Base-by-base conservation (phyloP, 2,329 filamentous ascomycete genomes). In the Hypoxylon rubiginosum region DNA sequence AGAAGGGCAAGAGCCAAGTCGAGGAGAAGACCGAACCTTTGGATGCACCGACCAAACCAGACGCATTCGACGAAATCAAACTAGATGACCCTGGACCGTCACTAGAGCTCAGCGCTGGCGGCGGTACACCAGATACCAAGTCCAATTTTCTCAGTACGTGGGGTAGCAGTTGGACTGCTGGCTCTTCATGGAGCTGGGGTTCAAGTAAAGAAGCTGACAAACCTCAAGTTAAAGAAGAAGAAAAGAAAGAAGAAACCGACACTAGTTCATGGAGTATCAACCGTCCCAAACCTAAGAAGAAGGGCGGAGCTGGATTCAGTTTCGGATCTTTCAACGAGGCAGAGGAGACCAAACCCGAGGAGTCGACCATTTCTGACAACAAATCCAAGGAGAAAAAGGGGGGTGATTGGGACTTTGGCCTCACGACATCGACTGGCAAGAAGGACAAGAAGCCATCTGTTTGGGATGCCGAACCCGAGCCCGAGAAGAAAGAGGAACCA, bases 21-120 rank as follows among this genome's bases (percentile, higher is more conserved):
- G 67, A 69, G 78, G 85, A 88, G 76, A 73, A 77, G 46, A 58
- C 71, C 26, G 79, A 78, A 39, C 69, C 74, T 5, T 70, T 80
- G 50, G 75, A 76, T n/a, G 59, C 70, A 39, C 45, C 74, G 11
- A 65, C 75, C 21, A 83, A 82, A 51, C 79, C 84, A 46, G 85
- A 86, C 60, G 79, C 84, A n/a, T 92, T 92, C 70, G 84, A 91
- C 48, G 90, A 92, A 28, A 88, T 93, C 69, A 91, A 88, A 72
- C 78, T 93, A 26, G 85, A 89, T 69, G 88, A 90, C 60, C 74
- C 79, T 26, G 83, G 81, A n/a, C 86, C 88, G 1, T 86, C 87
- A 59, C 74, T 88, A 5, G 86, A 89, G 66, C 74, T 88, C 13
- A 85, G 82, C 64, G 84, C 89, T 71, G 85, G 84, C 53, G 76